Base-by-base conservation (phyloP, 1,284 basidiomycete genomes). In the Tilletiaria anomala region DNA sequence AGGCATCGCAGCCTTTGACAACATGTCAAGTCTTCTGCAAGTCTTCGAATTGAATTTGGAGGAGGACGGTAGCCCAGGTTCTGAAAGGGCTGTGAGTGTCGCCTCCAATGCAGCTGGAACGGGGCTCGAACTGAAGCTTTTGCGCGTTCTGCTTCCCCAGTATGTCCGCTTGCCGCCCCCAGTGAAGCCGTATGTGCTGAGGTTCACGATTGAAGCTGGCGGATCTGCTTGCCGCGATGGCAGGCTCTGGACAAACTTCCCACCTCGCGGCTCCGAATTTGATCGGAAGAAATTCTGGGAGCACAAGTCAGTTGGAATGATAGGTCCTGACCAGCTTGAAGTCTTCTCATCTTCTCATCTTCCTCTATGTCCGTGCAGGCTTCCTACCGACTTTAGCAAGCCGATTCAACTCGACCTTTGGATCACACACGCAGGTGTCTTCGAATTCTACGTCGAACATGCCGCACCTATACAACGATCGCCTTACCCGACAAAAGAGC, bases 301-400 rank as follows among this genome's bases (percentile, higher is more conserved):
- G 67, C 75, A 82, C 61, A 79, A 73, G 89, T 87, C 67, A 58
- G 80, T 33, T 4, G n/a, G n/a, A n/a, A n/a, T n/a, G n/a, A n/a
- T n/a, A n/a, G n/a, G n/a, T n/a, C n/a, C n/a, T n/a, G n/a, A n/a
- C n/a, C n/a, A n/a, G n/a, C n/a, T n/a, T n/a, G n/a, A n/a, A n/a
- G 8, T 37, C 20, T 18, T 24, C 35, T 37, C n/a, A n/a, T n/a
- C n/a, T n/a, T n/a, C n/a, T 15, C 36, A 36, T 19, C 20, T 37
- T 38, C 42, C 35, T 37, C 35, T 22, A 22, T 6, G 31, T 39
- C 29, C 45, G 42, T n/a, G n/a, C n/a, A n/a, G n/a, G 14, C 42
- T 51, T 5, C 48, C 49, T 11, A 44, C 29, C 29, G 38, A 44
- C 22, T 19, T 49, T 22, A 49, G 35, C 36, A 48, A 51, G 35